Conservation (phyloP, 768 basidiomycete genomes). For the Termitomyces eurrhizus region DNA sequence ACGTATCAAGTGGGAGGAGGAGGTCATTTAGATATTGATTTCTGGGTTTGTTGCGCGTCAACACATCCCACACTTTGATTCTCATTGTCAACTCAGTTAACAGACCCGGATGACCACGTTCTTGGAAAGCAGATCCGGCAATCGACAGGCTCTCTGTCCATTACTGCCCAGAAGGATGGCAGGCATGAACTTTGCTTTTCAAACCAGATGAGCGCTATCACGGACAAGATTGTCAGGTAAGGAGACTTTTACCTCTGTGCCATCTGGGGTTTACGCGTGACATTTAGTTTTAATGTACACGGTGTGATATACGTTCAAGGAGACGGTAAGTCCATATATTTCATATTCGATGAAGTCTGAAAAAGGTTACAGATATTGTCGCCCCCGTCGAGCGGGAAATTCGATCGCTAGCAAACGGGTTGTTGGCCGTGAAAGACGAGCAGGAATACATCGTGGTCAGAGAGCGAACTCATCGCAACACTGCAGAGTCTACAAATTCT, state of each 20-base stretch:
- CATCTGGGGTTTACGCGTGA: neutral
- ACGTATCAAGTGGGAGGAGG: slow-evolving; percentile 99
- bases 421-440: slow-evolving; percentile 93
- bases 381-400: slow-evolving; percentile 98
- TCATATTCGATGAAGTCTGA: neutral
- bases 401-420: slow-evolving; percentile 71
- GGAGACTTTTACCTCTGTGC: slow-evolving; percentile 14
- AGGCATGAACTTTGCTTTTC: slow-evolving; percentile 96
- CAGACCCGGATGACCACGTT: slow-evolving; percentile 65
- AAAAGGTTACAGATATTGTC: slow-evolving; percentile 53
- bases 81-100: slow-evolving; percentile 48
- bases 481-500: slow-evolving; percentile 88
- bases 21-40: slow-evolving; percentile 96
- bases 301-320: slow-evolving; percentile 93
- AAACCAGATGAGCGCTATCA: slow-evolving; percentile 96
- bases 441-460: slow-evolving; percentile 98
- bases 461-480: slow-evolving; percentile 90
- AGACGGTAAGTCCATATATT: slow-evolving; percentile 55
- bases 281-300: slow-evolving; percentile 90
- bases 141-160: slow-evolving; percentile 83
- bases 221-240: slow-evolving; percentile 93
- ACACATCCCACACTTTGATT: slow-evolving; percentile 1
- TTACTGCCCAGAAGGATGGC: slow-evolving; percentile 86
- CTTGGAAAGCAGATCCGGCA: slow-evolving; percentile 81
- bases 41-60: slow-evolving; percentile 60